Conservation (phyloP, 1,284 basidiomycete genomes). For the Ceratobasidium sp. region DNA sequence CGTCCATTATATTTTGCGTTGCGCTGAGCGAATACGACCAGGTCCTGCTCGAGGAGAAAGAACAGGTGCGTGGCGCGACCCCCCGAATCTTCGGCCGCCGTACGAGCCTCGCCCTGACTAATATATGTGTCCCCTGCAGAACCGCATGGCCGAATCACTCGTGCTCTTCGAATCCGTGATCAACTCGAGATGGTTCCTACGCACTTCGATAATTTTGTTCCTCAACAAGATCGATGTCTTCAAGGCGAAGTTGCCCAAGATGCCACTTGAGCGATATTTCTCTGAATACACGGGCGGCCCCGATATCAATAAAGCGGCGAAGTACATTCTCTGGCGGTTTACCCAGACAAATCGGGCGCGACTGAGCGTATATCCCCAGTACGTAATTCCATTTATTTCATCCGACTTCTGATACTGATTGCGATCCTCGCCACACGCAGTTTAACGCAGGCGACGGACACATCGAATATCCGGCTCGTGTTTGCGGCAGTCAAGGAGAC, state of each 20-base stretch:
- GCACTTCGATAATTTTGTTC: conserved; percentile 93
- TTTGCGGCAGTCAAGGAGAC: conserved; percentile 98
- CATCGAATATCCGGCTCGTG: conserved; percentile 75
- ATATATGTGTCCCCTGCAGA: conserved; percentile 60
- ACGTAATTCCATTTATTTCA: conserved; percentile 53
- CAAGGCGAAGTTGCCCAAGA: conserved; percentile 43
- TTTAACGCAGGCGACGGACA: conserved; percentile 83
- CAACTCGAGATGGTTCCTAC: conserved; percentile 97
- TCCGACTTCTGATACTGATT: conserved; percentile 8
- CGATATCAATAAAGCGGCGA: conserved; percentile 97
- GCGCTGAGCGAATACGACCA: conserved; percentile 96
- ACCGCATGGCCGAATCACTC: conserved; percentile 94
- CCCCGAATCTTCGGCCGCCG: conserved; percentile 4
- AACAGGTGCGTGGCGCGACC: conserved; percentile 64
- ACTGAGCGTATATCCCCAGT: conserved; percentile 93
- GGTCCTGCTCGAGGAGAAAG: conserved; percentile 80
- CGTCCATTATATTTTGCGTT: conserved; percentile 95
- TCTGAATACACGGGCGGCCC: conserved; percentile 91
- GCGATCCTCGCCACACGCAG: conserved; percentile 53
- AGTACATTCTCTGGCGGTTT: conserved; percentile 97
- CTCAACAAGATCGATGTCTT: conserved; percentile 73
- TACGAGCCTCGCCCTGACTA: neutral
- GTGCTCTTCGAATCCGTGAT: conserved; percentile 95
- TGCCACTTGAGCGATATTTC: conserved; percentile 88
- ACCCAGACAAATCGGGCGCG: conserved; percentile 93